These are phyloP conservation scores for Leucoagaricus sp. DNA, from an alignment of 1,284 basidiomycete species.

Conservation along the genomic window DNA sequence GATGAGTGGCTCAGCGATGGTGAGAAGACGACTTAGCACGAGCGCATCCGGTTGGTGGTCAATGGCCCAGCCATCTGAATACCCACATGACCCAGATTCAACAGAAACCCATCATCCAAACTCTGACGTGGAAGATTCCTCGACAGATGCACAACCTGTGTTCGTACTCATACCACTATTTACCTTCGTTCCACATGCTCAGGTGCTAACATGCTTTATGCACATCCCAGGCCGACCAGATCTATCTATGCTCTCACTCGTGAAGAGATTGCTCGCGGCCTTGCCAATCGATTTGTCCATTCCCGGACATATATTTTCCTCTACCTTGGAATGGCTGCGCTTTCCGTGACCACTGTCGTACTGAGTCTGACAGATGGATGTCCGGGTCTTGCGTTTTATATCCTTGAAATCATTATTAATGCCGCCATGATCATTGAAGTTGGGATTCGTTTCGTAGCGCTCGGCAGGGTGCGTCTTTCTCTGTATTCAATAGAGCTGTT, in stretches of 20 bases:
- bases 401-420: conserved; percentile 91
- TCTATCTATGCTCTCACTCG: conserved; percentile 82
- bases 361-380: conserved; percentile 82
- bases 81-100: conserved; percentile 24
- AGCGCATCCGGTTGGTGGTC: not conserved
- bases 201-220: conserved; percentile 14
- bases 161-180: conserved; percentile 18
- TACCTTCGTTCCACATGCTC: conserved; percentile 9
- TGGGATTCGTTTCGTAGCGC: conserved; percentile 83
- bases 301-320: conserved; percentile 81
- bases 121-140: conserved; percentile 12
- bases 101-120: conserved; percentile 16
- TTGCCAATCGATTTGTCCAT: conserved; percentile 86
- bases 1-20: not conserved
- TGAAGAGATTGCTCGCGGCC: conserved; percentile 74
- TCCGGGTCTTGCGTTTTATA: conserved; percentile 81
- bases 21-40: conserved; percentile 3
- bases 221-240: conserved; percentile 55
- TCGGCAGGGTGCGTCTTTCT: conserved; percentile 71
- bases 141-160: conserved; percentile 27
- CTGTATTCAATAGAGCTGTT: conserved; percentile 1
- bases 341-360: conserved; percentile 90
- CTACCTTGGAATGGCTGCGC: conserved; percentile 87
- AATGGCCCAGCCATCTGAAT: conserved; percentile 10
- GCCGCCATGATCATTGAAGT: conserved; percentile 93